Base-by-base conservation (phyloP, 2,329 filamentous ascomycete species). In the Orbilia javanica region DNA sequence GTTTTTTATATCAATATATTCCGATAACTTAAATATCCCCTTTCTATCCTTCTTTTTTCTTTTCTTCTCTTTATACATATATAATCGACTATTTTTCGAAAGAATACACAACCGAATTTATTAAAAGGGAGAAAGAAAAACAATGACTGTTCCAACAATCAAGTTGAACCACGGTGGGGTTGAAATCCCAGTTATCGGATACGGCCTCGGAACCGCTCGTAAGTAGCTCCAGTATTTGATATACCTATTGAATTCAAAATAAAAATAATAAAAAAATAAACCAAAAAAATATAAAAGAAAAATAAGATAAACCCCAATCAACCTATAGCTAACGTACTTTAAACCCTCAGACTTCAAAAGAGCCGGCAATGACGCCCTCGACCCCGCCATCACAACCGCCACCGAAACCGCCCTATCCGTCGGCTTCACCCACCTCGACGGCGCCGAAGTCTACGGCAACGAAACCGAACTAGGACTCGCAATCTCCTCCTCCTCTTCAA, bases 391-490 rank as follows among this genome's bases (percentile, higher is more conserved):
- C 53, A 84, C 89, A 36, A 85, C 88, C 53, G 83, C 84, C 1
- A 84, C 87, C 10, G 88, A 91, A 71, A 87, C 85, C 79, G 92
- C 92, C 34, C 90, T 93, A 81, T 87, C 88, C 68, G 84, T 89
- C n/a, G 92, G 91, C 25, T 94, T 90, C 83, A 87, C 87, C 73
- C 92, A 94, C 82, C 86, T 94, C 2, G 92, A 95, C 83, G 89
- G 92, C 50, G 92, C 92, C 20, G 90, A 94, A 85, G 88, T 85
- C 13, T 91, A 91, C 82, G 86, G 86, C 63, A 91, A 90, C 81
- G 90, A 94, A 84, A 84, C 87, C 79, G 91, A 93, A 83, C 88
- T 94, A 25, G 92, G 92, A 75, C 85, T 86, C 34, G 92, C 91
- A 62, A 93, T 94, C 86, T 90, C 90, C 83, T 87, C 89, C 27